A percentile compares a stretch with the other conserved stretches of the same genome.
Conservation (phyloP, 192 early-diverging fungal genomes). For the Entophlyctis helioformis region DNA sequence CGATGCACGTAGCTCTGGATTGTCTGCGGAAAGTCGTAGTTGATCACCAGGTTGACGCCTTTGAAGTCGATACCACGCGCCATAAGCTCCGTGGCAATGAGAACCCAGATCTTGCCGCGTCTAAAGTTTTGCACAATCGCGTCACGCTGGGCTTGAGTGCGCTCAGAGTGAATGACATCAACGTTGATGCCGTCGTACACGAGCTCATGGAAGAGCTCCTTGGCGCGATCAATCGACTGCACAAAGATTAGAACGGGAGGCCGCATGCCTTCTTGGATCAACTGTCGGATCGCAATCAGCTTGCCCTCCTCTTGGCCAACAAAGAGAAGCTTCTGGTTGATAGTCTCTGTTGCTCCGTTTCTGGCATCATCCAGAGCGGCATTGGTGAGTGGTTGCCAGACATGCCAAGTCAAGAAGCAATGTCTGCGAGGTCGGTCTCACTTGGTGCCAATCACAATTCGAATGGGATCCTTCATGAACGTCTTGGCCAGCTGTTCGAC, state of each 20-base stretch:
- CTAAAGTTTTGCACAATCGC: conserved; percentile 80
- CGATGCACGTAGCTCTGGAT: conserved; percentile 91
- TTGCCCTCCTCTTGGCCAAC: conserved; percentile 93
- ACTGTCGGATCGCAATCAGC: conserved; percentile 79
- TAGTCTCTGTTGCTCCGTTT: conserved; percentile 84
- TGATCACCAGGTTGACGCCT: conserved; percentile 92
- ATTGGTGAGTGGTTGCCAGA: no score
- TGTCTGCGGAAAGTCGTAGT: conserved; percentile 95
- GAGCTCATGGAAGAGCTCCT: conserved; percentile 91
- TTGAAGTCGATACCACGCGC: conserved; percentile 98
- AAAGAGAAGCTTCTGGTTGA: conserved; percentile 80
- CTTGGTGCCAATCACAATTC: conserved; percentile 79
- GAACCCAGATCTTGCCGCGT: conserved; percentile 80
- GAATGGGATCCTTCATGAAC: conserved; percentile 82
- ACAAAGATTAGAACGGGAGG: conserved; percentile 95
- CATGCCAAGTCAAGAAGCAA: no score
- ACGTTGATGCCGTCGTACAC: conserved; percentile 97
- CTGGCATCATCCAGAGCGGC: no score
- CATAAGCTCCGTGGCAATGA: conserved; percentile 95
- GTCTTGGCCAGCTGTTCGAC: conserved; percentile 85
- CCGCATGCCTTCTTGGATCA: conserved; percentile 66
- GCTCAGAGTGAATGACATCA: conserved; percentile 94
- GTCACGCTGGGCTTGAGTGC: conserved; percentile 89
- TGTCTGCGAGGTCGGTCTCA: no score
- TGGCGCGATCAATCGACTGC: conserved; percentile 93